phyloP scores from a whole-genome alignment of 768 basidiomycete genomes.

The Lenzites betulinus region DNA sequence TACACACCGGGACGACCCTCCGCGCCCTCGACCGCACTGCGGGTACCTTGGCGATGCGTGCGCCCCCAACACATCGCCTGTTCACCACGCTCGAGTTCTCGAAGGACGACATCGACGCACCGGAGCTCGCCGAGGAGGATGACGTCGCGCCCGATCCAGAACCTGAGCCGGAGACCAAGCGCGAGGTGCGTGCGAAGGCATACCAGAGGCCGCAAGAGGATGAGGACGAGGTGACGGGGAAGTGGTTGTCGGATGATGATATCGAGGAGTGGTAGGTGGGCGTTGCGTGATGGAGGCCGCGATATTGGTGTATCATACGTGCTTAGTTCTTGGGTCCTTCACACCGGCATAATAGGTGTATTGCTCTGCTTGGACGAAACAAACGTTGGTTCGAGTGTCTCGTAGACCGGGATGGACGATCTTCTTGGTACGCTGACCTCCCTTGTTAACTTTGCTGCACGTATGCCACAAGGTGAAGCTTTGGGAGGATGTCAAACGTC shows the following conservation, averaged over 20 bases:
- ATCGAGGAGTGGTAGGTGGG: slow-evolving; percentile 35
- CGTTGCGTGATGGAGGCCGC: too few relatives aligned
- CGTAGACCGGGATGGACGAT: too few relatives aligned
- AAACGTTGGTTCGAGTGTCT: too few relatives aligned
- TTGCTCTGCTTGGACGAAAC: too few relatives aligned
- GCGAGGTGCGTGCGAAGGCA: background rate
- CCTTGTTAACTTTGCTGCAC: too few relatives aligned
- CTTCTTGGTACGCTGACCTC: too few relatives aligned
- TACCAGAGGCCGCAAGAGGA: slow-evolving; percentile 26
- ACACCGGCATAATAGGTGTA: too few relatives aligned
- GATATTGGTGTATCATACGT: too few relatives aligned
- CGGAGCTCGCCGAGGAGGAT: slow-evolving; percentile 29
- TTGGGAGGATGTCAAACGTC: too few relatives aligned
- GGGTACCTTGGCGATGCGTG: background rate
- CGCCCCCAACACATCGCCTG: slow-evolving; percentile 40
- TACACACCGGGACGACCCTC: slow-evolving; percentile 61
- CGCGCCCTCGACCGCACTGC: slow-evolving; percentile 43
- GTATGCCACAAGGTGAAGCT: too few relatives aligned
- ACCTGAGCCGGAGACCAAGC: slow-evolving; percentile 33
- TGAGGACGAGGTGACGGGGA: slow-evolving; percentile 28
- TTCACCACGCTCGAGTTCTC: slow-evolving; percentile 58
- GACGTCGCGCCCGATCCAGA: slow-evolving; percentile 24
- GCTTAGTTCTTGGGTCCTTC: too few relatives aligned
- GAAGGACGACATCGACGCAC: background rate
- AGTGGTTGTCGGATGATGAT: slow-evolving; percentile 38